Evolutionary conservation across 2,329 filamentous ascomycete species (phyloP).

Genomic region (Pezicula rhizophila): DNA sequence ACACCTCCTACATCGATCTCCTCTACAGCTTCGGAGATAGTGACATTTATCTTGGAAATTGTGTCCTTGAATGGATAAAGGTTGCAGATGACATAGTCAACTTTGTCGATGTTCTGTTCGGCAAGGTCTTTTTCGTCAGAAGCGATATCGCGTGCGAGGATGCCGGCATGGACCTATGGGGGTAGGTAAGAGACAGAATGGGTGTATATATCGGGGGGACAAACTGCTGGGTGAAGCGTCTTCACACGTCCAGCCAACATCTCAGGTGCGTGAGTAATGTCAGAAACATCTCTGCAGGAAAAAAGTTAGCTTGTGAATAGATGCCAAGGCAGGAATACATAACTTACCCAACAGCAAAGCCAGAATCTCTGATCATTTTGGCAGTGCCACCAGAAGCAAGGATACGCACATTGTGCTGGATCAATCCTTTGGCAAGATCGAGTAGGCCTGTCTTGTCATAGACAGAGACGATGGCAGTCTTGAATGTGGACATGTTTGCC

Average conservation of each 20-base stretch:
- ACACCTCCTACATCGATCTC: conserved; percentile 99
- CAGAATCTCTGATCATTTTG: conserved; percentile 93
- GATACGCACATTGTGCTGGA: conserved; percentile 84
- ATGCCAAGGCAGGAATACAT: background rate
- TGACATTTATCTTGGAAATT: conserved; percentile 93
- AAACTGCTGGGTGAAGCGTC: conserved; percentile 92
- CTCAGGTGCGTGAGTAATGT: conserved; percentile 93
- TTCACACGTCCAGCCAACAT: conserved; percentile 92
- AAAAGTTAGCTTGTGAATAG: background rate
- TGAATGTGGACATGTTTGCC: background rate
- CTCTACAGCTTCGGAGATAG: conserved; percentile 92
- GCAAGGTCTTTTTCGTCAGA: conserved; percentile 96
- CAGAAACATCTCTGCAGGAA: conserved; percentile 75
- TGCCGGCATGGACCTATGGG: conserved; percentile 52
- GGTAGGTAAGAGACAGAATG: background rate
- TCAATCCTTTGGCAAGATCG: conserved; percentile 84
- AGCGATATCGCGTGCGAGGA: conserved; percentile 87
- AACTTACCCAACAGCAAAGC: conserved; percentile 86
- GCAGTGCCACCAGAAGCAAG: conserved; percentile 93
- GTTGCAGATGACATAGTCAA: conserved; percentile 96
- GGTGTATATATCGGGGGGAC: conserved; percentile 26
- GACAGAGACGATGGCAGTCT: conserved; percentile 83
- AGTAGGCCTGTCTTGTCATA: conserved; percentile 97
- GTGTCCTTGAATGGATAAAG: conserved; percentile 99
- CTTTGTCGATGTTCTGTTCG: conserved; percentile 90